Base-by-base conservation (phyloP, 306 rosid species). In the Boehmeria nivea region DNA sequence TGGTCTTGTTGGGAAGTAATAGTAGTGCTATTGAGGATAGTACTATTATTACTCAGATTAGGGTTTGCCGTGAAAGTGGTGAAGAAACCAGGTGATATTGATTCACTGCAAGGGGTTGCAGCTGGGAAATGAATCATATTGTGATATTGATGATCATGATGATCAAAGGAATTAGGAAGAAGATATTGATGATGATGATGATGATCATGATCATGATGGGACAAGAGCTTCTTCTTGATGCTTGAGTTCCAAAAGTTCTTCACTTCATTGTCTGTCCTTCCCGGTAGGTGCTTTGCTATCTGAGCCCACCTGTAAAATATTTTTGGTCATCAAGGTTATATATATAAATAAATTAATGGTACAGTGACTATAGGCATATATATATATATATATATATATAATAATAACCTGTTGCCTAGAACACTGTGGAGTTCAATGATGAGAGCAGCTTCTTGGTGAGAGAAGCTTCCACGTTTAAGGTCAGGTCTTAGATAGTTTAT, bases 191-290 rank as follows among this genome's bases (percentile, higher is more conserved):
- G 34, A 17, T 40, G 51, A 21, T 56, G 61, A 23, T 37, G 61
- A 57, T 57, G 36, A 12, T 43, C 40, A 46, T 51, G 54, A 46
- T 82, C 93, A 68, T 72, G 87, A 46, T 88, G 68, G 17, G 90
- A 71, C 36, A 78, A 72, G 22, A 91, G 82, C 81, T 87, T 87
- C 89, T 84, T 91, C 76, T 91, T 91, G 46, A 87, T 82, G 87
- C 90, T 87, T 48, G 99, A 91, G 77, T 91, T 91, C 99, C 99
- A 91, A 63, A 91, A 91, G 63, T 91, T 91, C 76, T 91, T 91
- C 75, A 91, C 96, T 60, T 91, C 99, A 63, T 90, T 90, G 73
- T 90, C 98, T 55, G 98, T 90, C 86, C 98, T 80, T 78, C 98
- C 98, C 13, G 95, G 99, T 73, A 91, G 49, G 66, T 91, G 99